Base-by-base conservation (phyloP, 805 yeast species). In the Candida ficus region DNA sequence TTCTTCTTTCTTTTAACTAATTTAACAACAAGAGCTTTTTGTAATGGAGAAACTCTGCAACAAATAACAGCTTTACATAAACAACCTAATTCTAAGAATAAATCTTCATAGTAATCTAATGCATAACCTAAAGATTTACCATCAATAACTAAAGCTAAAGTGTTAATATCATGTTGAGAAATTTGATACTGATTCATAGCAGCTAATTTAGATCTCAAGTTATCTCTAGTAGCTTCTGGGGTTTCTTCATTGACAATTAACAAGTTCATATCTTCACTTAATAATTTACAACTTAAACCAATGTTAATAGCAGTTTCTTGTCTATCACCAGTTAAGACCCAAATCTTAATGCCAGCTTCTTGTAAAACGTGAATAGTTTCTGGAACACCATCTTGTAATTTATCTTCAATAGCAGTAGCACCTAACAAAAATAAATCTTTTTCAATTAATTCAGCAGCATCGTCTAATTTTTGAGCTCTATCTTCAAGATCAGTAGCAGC, bases 301-400 rank as follows among this genome's bases (percentile, higher is more conserved):
- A 93, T 93, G 60, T 93, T 93, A 49, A 93, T 85, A 1, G 99
- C 99, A 12, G 99, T 93, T 61, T 93, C 99, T 61, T 95, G 99
- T 61, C 96, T 76, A 59, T 93, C 99, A 53, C 99, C 99, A 3
- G 99, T 93, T 37, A 93, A 69, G 19, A 93, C 97, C 99, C 99
- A 93, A 14, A 93, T 78, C 60, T 89, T 91, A 49, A 95, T 90
- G 13, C 98, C 98, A 0, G 99, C 99, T 42, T 84, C 88, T 60
- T 95, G 99, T 41, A 93, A 71, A 6, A 95, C 85, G 49, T 87
- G 93, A 45, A 93, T 95, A 1, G 99, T 89, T 50, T 93, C 99
- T 2, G 99, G 98, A 17, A 93, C 99, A 30, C 97, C 99, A 43
- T 91, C 98, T 66, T 93, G 99, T 35, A 93, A 68, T 58, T 93